Conservation (phyloP, 257 asterid genomes). For the Cinchona pubescens region DNA sequence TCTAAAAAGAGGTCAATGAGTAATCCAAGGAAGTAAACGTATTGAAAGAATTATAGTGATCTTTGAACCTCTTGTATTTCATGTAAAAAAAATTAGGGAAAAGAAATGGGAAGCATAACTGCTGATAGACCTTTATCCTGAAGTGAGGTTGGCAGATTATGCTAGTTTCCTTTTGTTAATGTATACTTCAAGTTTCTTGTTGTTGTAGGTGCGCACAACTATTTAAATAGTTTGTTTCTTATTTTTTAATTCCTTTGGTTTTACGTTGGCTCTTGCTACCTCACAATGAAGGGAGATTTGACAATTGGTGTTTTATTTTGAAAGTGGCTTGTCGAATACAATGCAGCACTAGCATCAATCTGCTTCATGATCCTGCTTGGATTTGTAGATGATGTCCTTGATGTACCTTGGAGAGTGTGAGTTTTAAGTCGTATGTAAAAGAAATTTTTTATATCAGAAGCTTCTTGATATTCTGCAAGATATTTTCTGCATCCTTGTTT, state of each 20-base stretch:
- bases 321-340: conserved; percentile 98
- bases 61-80: not conserved
- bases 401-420: conserved; percentile 99
- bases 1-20: not conserved
- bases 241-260: not conserved
- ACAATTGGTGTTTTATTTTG: conserved; percentile 16
- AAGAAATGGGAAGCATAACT: not conserved
- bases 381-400: conserved; percentile 95
- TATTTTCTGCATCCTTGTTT: conserved; percentile 24
- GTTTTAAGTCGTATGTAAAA: conserved; percentile 32
- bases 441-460: not conserved
- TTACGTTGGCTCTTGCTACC: conserved; percentile 6
- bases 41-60: too few species aligned
- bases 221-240: conserved; percentile 31
- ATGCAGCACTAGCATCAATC: conserved; percentile 91
- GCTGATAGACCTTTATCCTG: not conserved
- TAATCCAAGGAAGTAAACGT: too few species aligned
- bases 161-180: too few species aligned
- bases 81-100: too few species aligned
- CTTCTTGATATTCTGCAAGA: not conserved
- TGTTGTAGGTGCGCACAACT: too few species aligned
- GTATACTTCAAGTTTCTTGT: too few species aligned
- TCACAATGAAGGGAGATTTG: conserved; percentile 6
- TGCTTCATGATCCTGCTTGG: conserved; percentile 97
- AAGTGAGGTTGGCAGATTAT: too few species aligned